Conservation (phyloP, 495 filamentous ascomycete species). For the Darksidea phi region DNA sequence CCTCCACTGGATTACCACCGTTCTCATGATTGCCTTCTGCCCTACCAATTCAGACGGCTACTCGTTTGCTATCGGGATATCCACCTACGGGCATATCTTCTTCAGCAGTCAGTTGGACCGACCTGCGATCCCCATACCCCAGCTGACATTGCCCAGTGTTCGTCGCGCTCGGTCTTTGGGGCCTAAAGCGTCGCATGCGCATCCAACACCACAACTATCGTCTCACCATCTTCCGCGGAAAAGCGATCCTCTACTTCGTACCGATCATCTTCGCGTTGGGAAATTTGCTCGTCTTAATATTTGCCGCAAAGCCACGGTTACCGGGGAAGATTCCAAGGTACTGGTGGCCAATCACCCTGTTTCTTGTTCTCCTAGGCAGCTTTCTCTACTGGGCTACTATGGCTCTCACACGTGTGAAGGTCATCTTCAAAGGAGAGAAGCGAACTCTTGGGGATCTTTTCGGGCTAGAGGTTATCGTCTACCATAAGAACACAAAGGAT, state of each 20-base stretch:
- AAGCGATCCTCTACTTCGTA: not conserved
- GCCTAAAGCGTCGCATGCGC: slow-evolving; percentile 4
- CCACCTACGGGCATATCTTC: slow-evolving; percentile 21
- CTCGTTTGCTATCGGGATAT: slow-evolving; percentile 16
- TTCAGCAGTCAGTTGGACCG: slow-evolving; percentile 9
- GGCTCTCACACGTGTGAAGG: not conserved
- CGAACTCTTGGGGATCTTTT: slow-evolving; percentile 7
- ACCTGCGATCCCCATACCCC: not conserved
- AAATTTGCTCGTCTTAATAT: slow-evolving; percentile 11
- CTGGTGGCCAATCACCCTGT: slow-evolving; percentile 18
- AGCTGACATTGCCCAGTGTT: slow-evolving; percentile 10
- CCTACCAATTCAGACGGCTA: slow-evolving; percentile 20
- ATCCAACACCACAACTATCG: too few species aligned
- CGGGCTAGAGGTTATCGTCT: slow-evolving; percentile 9
- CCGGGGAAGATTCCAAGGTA: slow-evolving; percentile 15
- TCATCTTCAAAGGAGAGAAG: not conserved
- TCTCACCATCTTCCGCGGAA: slow-evolving; percentile 13
- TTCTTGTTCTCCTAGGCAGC: slow-evolving; percentile 11
- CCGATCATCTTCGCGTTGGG: slow-evolving; percentile 6
- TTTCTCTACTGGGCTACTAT: slow-evolving; percentile 15
- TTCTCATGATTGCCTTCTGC: slow-evolving; percentile 5
- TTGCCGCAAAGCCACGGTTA: not conserved
- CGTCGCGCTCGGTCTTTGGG: slow-evolving; percentile 13
- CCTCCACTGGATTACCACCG: slow-evolving; percentile 14
- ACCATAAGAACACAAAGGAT: not conserved